Evolutionary conservation across 1,284 basidiomycete species (phyloP).

Genomic region (Cryptococcus amylolentus): DNA sequence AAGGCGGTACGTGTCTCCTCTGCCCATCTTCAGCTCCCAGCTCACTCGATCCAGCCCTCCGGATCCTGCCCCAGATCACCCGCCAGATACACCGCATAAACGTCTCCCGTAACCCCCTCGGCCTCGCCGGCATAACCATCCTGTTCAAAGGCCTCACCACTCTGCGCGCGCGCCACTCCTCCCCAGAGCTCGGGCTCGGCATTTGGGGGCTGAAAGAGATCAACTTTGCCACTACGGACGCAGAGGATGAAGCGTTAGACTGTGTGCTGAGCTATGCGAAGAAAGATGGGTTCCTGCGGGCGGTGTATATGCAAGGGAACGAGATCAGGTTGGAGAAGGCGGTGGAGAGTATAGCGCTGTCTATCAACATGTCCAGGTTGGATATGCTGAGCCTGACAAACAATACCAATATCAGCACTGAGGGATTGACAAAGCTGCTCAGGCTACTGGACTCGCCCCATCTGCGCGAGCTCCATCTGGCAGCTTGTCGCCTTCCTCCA

Average conservation of each 20-base stretch:
- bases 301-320: conserved; percentile 37
- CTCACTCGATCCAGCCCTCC: conserved; percentile 24
- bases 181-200: conserved; percentile 10
- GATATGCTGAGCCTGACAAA: conserved; percentile 30
- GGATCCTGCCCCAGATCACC: conserved; percentile 33
- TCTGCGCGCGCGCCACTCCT: conserved; percentile 22
- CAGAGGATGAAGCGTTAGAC: conserved; percentile 29
- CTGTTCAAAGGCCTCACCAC: conserved; percentile 35
- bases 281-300: conserved; percentile 31
- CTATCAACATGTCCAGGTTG: conserved; percentile 32
- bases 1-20: conserved; percentile 35
- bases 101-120: conserved; percentile 41
- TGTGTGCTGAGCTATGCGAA: conserved; percentile 31
- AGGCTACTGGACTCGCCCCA: conserved; percentile 20
- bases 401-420: conserved; percentile 24
- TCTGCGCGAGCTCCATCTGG: conserved; percentile 35
- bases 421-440: conserved; percentile 24
- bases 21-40: neutral
- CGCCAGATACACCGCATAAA: conserved; percentile 36
- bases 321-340: conserved; percentile 22
- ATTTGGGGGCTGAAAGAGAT: conserved; percentile 41
- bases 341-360: conserved; percentile 24
- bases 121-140: conserved; percentile 28
- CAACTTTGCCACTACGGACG: conserved; percentile 32
- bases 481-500: conserved; percentile 30